phyloP scores from a whole-genome alignment of 2,329 filamentous ascomycete species.

The Westerdykella sp. region DNA sequence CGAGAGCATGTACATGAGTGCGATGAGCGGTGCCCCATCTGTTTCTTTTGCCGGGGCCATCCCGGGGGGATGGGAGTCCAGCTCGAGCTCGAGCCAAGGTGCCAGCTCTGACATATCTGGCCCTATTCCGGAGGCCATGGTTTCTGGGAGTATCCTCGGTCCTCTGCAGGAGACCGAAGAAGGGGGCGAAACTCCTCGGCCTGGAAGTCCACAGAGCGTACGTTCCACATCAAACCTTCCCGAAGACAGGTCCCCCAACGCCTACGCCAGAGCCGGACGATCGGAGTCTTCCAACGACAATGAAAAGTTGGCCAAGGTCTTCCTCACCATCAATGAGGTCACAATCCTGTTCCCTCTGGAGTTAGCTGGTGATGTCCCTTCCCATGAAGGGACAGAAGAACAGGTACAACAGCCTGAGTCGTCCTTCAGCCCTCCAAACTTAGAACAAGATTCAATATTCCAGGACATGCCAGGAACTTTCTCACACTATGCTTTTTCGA shows the following conservation, averaged over 20 bases:
- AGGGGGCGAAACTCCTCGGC: constrained; percentile 37
- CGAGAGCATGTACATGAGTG: constrained; percentile 82
- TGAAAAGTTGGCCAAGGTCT: constrained; percentile 24
- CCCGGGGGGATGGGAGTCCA: constrained; percentile 41
- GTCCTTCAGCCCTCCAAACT: constrained; percentile 22
- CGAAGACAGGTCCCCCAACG: not conserved
- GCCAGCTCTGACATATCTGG: constrained; percentile 22
- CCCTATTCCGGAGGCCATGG: constrained; percentile 25
- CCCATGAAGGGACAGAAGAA: constrained; percentile 4
- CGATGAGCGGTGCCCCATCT: constrained; percentile 43
- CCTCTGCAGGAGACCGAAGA: constrained; percentile 27
- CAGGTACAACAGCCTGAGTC: constrained; percentile 7
- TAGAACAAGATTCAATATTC: constrained; percentile 34
- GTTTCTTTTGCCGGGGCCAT: constrained; percentile 19
- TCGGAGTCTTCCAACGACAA: not conserved
- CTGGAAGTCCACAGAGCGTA: constrained; percentile 25
- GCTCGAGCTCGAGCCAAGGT: constrained; percentile 26
- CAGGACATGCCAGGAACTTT: constrained; percentile 44
- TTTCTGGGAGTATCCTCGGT: constrained; percentile 26
- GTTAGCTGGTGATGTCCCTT: constrained; percentile 7
- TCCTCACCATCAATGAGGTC: constrained; percentile 34
- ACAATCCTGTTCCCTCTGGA: constrained; percentile 35
- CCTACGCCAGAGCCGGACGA: not conserved
- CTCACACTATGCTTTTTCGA: constrained; percentile 43
- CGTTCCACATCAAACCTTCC: constrained; percentile 8